Conservation (phyloP, 345 rosid species). For the Moricandia moricandioides region DNA sequence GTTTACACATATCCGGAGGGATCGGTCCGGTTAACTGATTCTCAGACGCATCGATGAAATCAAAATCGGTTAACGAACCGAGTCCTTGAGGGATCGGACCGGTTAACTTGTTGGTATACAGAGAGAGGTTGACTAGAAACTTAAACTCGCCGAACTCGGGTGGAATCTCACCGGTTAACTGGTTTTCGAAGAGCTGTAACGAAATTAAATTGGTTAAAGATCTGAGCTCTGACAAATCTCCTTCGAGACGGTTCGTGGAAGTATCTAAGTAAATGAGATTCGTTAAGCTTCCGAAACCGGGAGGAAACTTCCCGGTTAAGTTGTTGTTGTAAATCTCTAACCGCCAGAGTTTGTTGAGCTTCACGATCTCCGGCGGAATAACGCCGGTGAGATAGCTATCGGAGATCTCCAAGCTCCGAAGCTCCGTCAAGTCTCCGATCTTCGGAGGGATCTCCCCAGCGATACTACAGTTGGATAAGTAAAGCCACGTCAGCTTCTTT, state of each 20-base stretch:
- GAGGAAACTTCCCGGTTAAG: constrained; percentile 65
- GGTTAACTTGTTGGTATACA: constrained; percentile 58
- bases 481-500: constrained; percentile 54
- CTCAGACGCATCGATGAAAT: constrained; percentile 80
- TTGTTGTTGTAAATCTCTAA: constrained; percentile 63
- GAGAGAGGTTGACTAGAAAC: constrained; percentile 62
- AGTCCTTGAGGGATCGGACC: constrained; percentile 75
- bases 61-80: constrained; percentile 70
- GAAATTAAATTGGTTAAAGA: constrained; percentile 55
- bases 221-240: constrained; percentile 59
- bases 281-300: constrained; percentile 62
- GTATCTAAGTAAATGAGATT: constrained; percentile 59
- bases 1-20: constrained; percentile 88
- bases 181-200: constrained; percentile 59
- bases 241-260: constrained; percentile 53
- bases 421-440: constrained; percentile 62
- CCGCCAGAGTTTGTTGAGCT: constrained; percentile 59
- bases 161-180: constrained; percentile 67
- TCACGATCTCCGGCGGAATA: constrained; percentile 60
- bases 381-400: constrained; percentile 48
- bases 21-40: constrained; percentile 66
- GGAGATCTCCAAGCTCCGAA: constrained; percentile 57
- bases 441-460: constrained; percentile 54
- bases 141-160: constrained; percentile 65
- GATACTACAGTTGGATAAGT: constrained; percentile 63